Evolutionary conservation across 306 rosid genomes (phyloP).

Genomic region (Hippophae gyantsensis): DNA sequence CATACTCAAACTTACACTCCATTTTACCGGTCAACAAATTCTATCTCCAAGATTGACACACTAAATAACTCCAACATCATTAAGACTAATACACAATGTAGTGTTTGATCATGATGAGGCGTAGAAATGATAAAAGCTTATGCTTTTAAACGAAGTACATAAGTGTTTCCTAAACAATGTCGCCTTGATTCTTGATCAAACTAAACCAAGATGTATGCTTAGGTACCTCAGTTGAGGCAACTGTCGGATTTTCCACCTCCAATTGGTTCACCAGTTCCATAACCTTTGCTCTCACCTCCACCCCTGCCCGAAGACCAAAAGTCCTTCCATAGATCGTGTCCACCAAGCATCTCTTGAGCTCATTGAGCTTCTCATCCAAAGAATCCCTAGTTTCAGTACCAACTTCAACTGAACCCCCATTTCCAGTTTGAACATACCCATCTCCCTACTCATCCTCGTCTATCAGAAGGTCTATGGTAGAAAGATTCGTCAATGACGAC

Average conservation of each 20-base stretch:
- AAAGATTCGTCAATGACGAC: conserved; percentile 25
- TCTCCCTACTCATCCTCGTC: conserved; percentile 70
- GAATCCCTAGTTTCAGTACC: conserved; percentile 11
- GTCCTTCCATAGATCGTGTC: conserved; percentile 75
- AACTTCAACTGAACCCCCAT: conserved; percentile 33
- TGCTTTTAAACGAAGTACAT: too few relatives aligned
- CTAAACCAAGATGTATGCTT: background rate
- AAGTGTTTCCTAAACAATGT: background rate
- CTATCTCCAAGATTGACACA: too few relatives aligned
- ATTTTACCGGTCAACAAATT: too few relatives aligned
- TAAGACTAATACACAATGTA: too few relatives aligned
- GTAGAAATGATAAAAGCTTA: too few relatives aligned
- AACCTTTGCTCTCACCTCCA: conserved; percentile 80
- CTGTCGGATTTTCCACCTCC: conserved; percentile 75
- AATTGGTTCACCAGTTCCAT: conserved; percentile 71
- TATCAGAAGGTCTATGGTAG: conserved; percentile 58
- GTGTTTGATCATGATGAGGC: too few relatives aligned
- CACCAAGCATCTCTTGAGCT: conserved; percentile 64
- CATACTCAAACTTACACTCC: too few relatives aligned
- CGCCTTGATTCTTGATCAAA: background rate
- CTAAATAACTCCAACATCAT: too few relatives aligned
- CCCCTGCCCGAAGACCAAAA: conserved; percentile 65
- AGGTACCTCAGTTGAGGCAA: conserved; percentile 55
- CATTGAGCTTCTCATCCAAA: conserved; percentile 30
- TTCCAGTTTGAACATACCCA: conserved; percentile 22